Percentiles rank a stretch among this genome's conserved stretches.
phyloP scores from a whole-genome alignment of 179 eudicot species.

The Vitellaria paradoxa region DNA sequence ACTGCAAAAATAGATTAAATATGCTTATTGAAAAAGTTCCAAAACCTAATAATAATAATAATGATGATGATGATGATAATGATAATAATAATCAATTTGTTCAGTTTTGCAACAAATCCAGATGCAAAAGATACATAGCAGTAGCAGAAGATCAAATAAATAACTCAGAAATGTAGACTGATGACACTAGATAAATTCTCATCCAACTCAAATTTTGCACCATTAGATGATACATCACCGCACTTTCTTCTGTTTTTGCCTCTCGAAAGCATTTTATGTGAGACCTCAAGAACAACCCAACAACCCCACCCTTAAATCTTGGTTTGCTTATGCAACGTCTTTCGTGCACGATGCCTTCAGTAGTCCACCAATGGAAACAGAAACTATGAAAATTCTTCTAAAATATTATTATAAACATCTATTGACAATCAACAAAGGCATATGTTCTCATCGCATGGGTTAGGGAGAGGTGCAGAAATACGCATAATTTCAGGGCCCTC shows the following conservation, averaged over 20 bases:
- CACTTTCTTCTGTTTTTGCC: not conserved
- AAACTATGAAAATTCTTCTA: too few species aligned
- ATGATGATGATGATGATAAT: too few species aligned
- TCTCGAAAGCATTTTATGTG: not conserved
- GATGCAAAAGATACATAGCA: not conserved
- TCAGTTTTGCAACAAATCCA: not conserved
- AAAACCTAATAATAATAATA: not conserved
- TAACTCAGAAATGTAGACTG: not conserved
- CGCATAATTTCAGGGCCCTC: too few species aligned
- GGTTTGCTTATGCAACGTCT: not conserved
- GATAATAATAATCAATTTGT: not conserved
- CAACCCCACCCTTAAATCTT: not conserved
- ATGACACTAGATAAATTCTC: not conserved
- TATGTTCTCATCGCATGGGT: not conserved
- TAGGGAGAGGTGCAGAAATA: too few species aligned
- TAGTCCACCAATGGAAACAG: not conserved
- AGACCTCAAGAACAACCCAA: not conserved
- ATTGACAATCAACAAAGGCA: not conserved
- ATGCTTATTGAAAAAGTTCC: not conserved
- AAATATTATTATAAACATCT: not conserved
- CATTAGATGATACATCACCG: not conserved
- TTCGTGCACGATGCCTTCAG: not conserved
- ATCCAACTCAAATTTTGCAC: not conserved
- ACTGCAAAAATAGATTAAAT: conserved; percentile 35
- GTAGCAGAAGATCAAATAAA: not conserved